These are phyloP conservation scores for Epichloe baconii DNA, from an alignment of 2,329 filamentous ascomycete species.

Conservation along the genomic window DNA sequence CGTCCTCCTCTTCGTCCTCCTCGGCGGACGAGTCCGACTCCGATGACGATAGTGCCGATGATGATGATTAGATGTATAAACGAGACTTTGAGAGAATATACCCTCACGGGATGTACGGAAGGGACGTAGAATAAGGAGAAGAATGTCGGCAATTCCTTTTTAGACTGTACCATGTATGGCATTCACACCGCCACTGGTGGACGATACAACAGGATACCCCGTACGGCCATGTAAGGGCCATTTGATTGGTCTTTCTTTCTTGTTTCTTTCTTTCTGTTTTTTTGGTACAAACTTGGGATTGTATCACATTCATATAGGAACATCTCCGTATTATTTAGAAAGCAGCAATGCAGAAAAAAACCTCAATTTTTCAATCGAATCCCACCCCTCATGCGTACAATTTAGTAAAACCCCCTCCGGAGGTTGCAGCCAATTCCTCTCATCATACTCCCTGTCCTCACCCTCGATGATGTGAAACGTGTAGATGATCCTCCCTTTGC, in stretches of 20 bases:
- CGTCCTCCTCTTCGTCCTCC: slow-evolving; percentile 27
- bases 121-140: neutral
- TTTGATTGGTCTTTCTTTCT: neutral
- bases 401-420: slow-evolving; percentile 65
- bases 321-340: neutral
- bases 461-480: slow-evolving; percentile 96
- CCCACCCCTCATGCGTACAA: slow-evolving; percentile 29
- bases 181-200: slow-evolving; percentile 2
- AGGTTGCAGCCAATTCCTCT: slow-evolving; percentile 86
- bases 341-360: neutral
- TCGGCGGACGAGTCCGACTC: slow-evolving; percentile 22
- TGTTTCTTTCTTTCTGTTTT: neutral
- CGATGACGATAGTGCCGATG: slow-evolving; percentile 13
- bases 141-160: neutral
- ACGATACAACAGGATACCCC: slow-evolving; percentile 7
- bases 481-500: slow-evolving; percentile 80
- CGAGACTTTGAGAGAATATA: neutral
- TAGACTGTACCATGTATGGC: slow-evolving; percentile 8
- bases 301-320: neutral
- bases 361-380: neutral
- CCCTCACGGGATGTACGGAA: slow-evolving; percentile 3
- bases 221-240: neutral
- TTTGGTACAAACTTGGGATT: neutral
- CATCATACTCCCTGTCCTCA: slow-evolving; percentile 60
- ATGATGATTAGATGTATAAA: slow-evolving; percentile 2